These are phyloP conservation scores for Tylopilus rubrobrunneus DNA, from an alignment of 768 basidiomycete genomes.

Conservation along the genomic window DNA sequence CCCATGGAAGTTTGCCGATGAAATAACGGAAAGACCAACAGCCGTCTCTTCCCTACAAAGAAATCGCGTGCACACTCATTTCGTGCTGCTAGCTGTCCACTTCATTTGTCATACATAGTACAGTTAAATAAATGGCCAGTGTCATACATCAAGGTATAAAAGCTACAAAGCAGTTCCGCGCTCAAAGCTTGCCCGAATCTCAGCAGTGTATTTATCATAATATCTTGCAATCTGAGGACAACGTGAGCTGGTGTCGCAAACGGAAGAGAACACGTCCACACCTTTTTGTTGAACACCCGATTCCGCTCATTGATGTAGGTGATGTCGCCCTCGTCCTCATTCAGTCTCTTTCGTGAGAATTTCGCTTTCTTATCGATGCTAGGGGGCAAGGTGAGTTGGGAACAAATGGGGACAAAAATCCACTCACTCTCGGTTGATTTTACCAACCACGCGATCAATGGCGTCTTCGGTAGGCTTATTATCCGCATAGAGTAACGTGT, in stretches of 20 bases:
- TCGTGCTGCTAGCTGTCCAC: neutral
- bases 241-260: neutral
- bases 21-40: too few species aligned
- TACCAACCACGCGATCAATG: constrained; percentile 85
- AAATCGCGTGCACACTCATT: too few species aligned
- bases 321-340: constrained; percentile 94
- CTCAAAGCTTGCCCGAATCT: constrained; percentile 97
- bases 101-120: constrained; percentile 3
- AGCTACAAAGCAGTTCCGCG: constrained; percentile 87
- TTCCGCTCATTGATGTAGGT: constrained; percentile 99
- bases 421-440: constrained; percentile 91
- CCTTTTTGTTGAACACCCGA: constrained; percentile 98
- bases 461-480: constrained; percentile 95
- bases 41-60: too few species aligned
- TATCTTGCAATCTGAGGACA: constrained; percentile 76
- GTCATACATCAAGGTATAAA: constrained; percentile 7
- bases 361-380: constrained; percentile 89
- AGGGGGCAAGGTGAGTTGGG: constrained; percentile 1
- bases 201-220: constrained; percentile 95
- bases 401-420: neutral
- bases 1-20: too few species aligned
- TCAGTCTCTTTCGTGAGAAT: constrained; percentile 82
- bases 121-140: neutral
- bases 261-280: constrained; percentile 20
- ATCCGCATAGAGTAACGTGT: constrained; percentile 90